These are phyloP conservation scores for Arthroderma sp. DNA, from an alignment of 2,329 filamentous ascomycete species.

Conservation along the genomic window DNA sequence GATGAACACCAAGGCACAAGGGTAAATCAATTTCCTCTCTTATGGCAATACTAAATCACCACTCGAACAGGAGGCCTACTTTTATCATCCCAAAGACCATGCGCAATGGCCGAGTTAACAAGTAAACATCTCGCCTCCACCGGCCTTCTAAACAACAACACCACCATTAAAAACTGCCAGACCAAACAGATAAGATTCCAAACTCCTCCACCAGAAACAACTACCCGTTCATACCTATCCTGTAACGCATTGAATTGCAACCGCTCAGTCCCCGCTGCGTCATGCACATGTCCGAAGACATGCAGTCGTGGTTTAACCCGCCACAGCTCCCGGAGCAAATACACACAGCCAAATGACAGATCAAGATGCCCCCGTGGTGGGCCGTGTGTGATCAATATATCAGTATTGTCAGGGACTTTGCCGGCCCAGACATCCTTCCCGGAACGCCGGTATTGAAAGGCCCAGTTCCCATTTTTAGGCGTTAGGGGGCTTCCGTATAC, in stretches of 20 bases:
- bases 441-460: slow-evolving; percentile 56
- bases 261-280: slow-evolving; percentile 50
- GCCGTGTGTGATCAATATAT: slow-evolving; percentile 65
- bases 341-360: slow-evolving; percentile 47
- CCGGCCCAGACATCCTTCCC: slow-evolving; percentile 50
- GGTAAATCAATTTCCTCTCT: too few species aligned
- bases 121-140: too few species aligned
- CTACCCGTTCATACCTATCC: slow-evolving; percentile 49
- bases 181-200: too few species aligned
- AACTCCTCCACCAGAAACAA: slow-evolving; percentile 9
- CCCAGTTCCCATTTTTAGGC: slow-evolving; percentile 57
- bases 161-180: too few species aligned
- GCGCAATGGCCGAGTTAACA: too few species aligned
- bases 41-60: too few species aligned
- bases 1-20: too few species aligned
- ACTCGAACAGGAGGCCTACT: too few species aligned
- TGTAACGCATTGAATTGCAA: slow-evolving; percentile 59
- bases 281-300: slow-evolving; percentile 70
- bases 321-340: slow-evolving; percentile 55
- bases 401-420: slow-evolving; percentile 53
- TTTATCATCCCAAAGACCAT: too few species aligned
- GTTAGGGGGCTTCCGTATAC: slow-evolving; percentile 68
- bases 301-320: slow-evolving; percentile 62
- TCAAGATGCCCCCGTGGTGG: slow-evolving; percentile 58
- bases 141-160: too few species aligned